Conservation (phyloP, 495 filamentous ascomycete genomes). For the Daldinia childiae region DNA sequence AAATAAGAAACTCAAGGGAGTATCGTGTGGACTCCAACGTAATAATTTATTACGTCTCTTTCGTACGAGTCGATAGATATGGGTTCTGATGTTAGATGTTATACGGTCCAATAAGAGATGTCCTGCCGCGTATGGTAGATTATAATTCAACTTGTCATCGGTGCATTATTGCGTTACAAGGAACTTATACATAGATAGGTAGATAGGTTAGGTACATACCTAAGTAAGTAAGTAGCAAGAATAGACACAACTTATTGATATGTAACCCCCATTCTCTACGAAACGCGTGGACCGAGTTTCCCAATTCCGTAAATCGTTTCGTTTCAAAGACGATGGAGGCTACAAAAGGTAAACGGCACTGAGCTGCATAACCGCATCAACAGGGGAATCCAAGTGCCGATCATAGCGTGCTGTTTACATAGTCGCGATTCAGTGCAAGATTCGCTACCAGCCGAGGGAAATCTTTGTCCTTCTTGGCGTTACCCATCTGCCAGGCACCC, state of each 20-base stretch:
- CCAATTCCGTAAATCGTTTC: constrained; percentile 24
- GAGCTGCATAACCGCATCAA: constrained; percentile 30
- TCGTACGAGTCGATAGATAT: neutral
- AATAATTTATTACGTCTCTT: constrained; percentile 1
- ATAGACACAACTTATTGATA: constrained; percentile 7
- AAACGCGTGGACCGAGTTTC: constrained; percentile 30
- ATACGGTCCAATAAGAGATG: neutral
- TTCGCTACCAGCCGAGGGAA: constrained; percentile 38
- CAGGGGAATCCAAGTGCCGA: constrained; percentile 44
- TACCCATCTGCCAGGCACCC: constrained; percentile 38
- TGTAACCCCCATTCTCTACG: constrained; percentile 11
- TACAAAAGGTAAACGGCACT: neutral
- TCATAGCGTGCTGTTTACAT: constrained; percentile 20
- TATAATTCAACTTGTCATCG: constrained; percentile 20
- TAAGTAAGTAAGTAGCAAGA: no score
- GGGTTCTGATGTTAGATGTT: no score
- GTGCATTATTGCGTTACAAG: constrained; percentile 3
- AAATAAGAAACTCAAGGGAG: constrained; percentile 19
- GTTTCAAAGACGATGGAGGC: constrained; percentile 10
- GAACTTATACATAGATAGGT: neutral
- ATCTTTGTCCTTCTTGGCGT: constrained; percentile 24
- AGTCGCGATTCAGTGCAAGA: constrained; percentile 29
- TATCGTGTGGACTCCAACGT: constrained; percentile 4
- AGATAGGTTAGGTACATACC: no score
- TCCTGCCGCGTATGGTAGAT: constrained; percentile 13